These are phyloP conservation scores for Epithele typhae DNA, from an alignment of 768 basidiomycete genomes.

Conservation along the genomic window DNA sequence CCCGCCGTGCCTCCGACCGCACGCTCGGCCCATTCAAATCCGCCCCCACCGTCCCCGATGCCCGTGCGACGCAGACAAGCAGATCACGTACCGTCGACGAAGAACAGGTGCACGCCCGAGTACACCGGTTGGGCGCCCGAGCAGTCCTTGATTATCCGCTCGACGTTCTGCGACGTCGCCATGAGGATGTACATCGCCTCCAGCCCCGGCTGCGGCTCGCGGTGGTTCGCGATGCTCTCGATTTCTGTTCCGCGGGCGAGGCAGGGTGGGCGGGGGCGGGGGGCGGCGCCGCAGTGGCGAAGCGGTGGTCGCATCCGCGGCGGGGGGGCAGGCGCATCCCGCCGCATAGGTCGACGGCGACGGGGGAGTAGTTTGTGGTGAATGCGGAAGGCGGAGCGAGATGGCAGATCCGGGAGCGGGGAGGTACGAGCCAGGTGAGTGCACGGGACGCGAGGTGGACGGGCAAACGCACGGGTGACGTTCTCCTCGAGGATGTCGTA, in stretches of 20 bases:
- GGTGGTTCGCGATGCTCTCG: slow-evolving; percentile 80
- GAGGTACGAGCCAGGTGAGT: background rate
- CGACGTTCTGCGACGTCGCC: slow-evolving; percentile 92
- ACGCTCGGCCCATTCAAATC: no score
- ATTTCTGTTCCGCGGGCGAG: slow-evolving; percentile 54
- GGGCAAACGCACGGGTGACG: slow-evolving; percentile 72
- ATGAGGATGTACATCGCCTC: slow-evolving; percentile 94
- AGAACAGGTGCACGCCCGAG: slow-evolving; percentile 85
- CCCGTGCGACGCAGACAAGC: no score
- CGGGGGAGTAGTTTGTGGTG: no score
- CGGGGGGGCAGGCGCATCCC: no score
- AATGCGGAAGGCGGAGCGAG: no score
- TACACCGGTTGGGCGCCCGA: slow-evolving; percentile 61
- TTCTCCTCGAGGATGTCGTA: slow-evolving; percentile 95
- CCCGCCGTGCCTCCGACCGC: no score
- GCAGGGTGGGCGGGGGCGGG: background rate
- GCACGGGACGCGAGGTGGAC: background rate
- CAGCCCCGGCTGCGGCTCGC: slow-evolving; percentile 78
- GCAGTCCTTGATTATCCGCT: slow-evolving; percentile 88
- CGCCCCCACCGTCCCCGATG: no score
- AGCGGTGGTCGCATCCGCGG: background rate
- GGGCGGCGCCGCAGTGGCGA: background rate
- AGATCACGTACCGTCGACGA: slow-evolving; percentile 84
- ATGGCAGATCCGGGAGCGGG: no score
- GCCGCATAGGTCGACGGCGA: no score